Evolutionary conservation across 2,329 filamentous ascomycete genomes (phyloP).

Genomic region (Penicillium sp.): DNA sequence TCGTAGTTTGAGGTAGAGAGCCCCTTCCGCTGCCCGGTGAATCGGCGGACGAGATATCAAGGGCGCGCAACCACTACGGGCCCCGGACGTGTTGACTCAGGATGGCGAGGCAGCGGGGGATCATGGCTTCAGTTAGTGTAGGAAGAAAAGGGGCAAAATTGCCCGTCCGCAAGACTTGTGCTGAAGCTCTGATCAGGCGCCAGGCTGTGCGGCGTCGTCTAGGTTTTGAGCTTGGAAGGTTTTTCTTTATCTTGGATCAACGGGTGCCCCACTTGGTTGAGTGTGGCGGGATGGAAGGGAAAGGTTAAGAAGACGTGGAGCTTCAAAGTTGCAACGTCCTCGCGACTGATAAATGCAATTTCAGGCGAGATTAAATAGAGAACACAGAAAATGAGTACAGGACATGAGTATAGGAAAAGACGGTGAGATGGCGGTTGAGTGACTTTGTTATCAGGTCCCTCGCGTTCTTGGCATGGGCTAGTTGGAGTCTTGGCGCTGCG

Average conservation of each 20-base stretch:
- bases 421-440: conserved; percentile 11
- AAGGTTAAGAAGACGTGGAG: not conserved
- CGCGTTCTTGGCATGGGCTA: not conserved
- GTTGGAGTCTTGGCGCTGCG: conserved; percentile 6
- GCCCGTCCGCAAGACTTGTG: not conserved
- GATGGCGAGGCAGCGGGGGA: not conserved
- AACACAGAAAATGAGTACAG: not conserved
- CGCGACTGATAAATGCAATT: not conserved
- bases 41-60: conserved; percentile 1
- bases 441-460: not conserved
- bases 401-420: conserved; percentile 7
- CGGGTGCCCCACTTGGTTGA: not conserved
- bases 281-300: not conserved
- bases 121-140: conserved; percentile 5
- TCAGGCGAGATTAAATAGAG: not conserved
- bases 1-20: not conserved
- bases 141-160: not conserved
- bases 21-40: not conserved
- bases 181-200: not conserved
- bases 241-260: not conserved
- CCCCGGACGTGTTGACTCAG: not conserved
- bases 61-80: conserved; percentile 10
- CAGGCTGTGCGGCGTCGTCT: not conserved
- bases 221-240: not conserved
- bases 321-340: not conserved